Evolutionary conservation across 768 basidiomycete species (phyloP), one percentile per base, ranked within the genome.

Genomic region (Botryobasidium botryosum): DNA sequence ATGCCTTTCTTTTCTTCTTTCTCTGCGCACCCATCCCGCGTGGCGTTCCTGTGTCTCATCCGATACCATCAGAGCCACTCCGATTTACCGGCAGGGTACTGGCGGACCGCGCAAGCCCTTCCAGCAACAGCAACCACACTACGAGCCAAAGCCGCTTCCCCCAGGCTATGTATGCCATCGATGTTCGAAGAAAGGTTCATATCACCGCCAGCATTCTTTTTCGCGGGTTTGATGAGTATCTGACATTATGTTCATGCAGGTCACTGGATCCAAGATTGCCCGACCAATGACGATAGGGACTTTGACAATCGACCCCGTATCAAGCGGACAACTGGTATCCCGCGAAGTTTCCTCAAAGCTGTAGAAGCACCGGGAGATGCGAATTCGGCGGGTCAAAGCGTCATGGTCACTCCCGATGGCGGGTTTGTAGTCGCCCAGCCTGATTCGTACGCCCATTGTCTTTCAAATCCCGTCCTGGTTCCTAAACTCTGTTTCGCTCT

Each of bases 201-300:
- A 35, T 29, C 21, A 12, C 21, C 35, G 23, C 0, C 8, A 10
- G 26, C 20, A 12, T 40, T 24, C 25, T 21, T 18, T 8, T 1
- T 25, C 24, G 28, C 51, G 42, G 32, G 31, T 39, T 38, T 42
- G 36, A 18, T 37, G 10, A 15, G 40, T 25, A 27, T 47, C 29
- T 28, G 24, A 50, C 42, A 23, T 35, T 10, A 26, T 35, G 48
- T 29, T 53, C 27, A 35, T 49, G 28, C 17, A 96, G 92, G 94
- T 32, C 94, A 99, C 57, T 99, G 94, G 94, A 99, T 99, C 51
- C 91, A 99, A 58, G 86, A 94, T 51, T 99, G 94, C 59, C 94
- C 94, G 1, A 94, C 90, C 5, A 96, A 96, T 59, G 90, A 81
- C 54, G 87, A 99, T 57, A 80, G 87, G 41, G 87, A 91, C 40